Evolutionary conservation across 225 moss, liverwort and hornwort species (phyloP).

Genomic region (Thuidium tamariscinum): DNA sequence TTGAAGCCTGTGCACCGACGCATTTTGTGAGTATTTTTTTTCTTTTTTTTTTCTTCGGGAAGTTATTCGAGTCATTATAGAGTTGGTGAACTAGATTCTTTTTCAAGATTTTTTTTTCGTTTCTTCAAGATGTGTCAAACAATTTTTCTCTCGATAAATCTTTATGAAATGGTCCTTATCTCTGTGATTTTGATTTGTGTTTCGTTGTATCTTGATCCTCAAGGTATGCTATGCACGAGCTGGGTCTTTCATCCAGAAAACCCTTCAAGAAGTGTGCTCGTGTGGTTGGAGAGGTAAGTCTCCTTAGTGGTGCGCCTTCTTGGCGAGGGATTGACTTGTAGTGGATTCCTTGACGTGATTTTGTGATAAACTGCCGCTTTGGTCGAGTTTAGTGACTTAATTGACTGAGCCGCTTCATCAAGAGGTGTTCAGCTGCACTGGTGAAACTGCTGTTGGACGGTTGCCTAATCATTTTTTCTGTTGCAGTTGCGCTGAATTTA

Average conservation of each 20-base stretch:
- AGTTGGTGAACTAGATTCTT: not conserved
- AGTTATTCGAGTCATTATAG: not conserved
- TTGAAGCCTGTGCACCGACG: constrained; percentile 96
- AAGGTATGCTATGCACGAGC: constrained; percentile 96
- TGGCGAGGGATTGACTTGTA: not conserved
- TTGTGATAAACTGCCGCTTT: not conserved
- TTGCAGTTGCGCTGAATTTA: not conserved
- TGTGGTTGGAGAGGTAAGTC: constrained; percentile 84
- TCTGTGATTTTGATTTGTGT: not conserved
- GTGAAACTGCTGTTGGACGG: not conserved
- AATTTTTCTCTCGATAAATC: not conserved
- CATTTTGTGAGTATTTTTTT: constrained; percentile 58
- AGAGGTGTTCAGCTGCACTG: not conserved
- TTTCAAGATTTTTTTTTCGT: not conserved
- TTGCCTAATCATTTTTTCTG: not conserved
- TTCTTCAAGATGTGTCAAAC: not conserved
- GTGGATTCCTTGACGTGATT: not conserved
- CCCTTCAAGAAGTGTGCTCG: constrained; percentile 98
- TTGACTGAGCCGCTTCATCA: not conserved
- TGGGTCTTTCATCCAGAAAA: constrained; percentile 80
- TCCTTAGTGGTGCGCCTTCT: not conserved
- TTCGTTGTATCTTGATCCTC: not conserved
- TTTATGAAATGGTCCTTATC: not conserved
- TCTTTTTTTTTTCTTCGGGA: not conserved
- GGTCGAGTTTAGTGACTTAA: not conserved